Evolutionary conservation across 2,329 filamentous ascomycete genomes (phyloP), one percentile per base, ranked within the genome.

Genomic region (Cadophora gregata): DNA sequence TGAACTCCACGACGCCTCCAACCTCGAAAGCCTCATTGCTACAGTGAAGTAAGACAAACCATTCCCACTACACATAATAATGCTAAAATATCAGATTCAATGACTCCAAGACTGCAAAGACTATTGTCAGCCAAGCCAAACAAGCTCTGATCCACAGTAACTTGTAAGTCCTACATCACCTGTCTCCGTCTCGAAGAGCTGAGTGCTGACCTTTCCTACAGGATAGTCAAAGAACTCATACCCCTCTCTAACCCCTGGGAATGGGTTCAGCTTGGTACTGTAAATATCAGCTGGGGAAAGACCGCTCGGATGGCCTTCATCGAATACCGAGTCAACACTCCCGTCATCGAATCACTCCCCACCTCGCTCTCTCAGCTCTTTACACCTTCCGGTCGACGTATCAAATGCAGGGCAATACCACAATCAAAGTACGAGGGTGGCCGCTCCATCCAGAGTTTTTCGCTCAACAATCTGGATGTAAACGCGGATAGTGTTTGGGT

Each of bases 251-350:
- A 25, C 3, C 29, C 45, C 19, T 29, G 14, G 2, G n/a, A 51
- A 36, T 62, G 59, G 59, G 21, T 51, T 8, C 25, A 62, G 16
- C 21, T 51, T 21, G 31, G 45, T 25, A 27, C 16, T 4, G 12
- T 62, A 9, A 50, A 45, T 27, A 50, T 29, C 10, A 62, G 19
- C 36, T 50, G 59, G 59, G 12, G 9, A 33, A 62, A 62, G 29
- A 38, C 10, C 12, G 27, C 25, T 10, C 14, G 29, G 5, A 47
- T 62, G 29, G 24, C n/a, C 5, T 62, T 62, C 29, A 16, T 36
- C 16, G 29, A 48, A 25, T 58, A 36, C 45, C 25, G 14, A 3
- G 14, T 3, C 16, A 24, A 33, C 19, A 33, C 8, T 16, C 25
- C 25, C 6, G 14, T 16, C 1, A 25, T 50, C 7, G 21, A 51